Evolutionary conservation across 169 alveolate species (phyloP).

Genomic region (Babesia gibsoni): DNA sequence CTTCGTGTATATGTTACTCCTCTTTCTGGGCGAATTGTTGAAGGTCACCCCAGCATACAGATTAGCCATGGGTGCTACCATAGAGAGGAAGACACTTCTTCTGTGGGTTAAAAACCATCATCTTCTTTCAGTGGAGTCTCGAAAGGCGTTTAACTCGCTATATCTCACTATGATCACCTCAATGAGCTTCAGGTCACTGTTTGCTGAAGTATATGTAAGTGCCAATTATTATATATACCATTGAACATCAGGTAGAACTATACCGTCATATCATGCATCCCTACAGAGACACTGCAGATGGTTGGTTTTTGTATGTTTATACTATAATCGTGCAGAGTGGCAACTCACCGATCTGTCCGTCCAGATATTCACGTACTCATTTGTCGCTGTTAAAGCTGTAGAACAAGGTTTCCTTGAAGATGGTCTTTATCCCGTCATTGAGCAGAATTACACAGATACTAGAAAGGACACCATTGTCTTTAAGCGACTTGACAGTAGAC

Average conservation of each 20-base stretch:
- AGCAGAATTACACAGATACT: constrained; percentile 7
- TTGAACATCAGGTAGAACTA: constrained; percentile 7
- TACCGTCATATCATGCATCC: constrained; percentile 56
- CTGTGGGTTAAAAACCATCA: constrained; percentile 55
- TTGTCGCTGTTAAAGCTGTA: constrained; percentile 30
- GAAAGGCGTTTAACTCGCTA: constrained; percentile 41
- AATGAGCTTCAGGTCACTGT: constrained; percentile 35
- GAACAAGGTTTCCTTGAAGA: constrained; percentile 17
- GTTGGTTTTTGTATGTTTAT: not conserved
- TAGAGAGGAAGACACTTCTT: constrained; percentile 6
- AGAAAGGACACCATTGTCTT: constrained; percentile 21
- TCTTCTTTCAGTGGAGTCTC: constrained; percentile 7
- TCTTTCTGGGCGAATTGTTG: constrained; percentile 46
- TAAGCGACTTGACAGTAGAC: constrained; percentile 24
- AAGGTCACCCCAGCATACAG: constrained; percentile 43
- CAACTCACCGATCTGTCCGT: constrained; percentile 60
- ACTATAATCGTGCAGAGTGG: constrained; percentile 24
- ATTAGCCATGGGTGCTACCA: constrained; percentile 18
- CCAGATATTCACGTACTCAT: constrained; percentile 54
- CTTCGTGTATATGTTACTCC: constrained; percentile 12
- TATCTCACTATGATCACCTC: constrained; percentile 61
- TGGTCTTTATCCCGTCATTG: constrained; percentile 19
- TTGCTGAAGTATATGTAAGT: constrained; percentile 49
- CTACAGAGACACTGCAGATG: constrained; percentile 26
- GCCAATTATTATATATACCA: not conserved